Evolutionary conservation across 1,284 basidiomycete genomes (phyloP), one percentile per base, ranked within the genome.

Genomic region (Ustilago hordei): DNA sequence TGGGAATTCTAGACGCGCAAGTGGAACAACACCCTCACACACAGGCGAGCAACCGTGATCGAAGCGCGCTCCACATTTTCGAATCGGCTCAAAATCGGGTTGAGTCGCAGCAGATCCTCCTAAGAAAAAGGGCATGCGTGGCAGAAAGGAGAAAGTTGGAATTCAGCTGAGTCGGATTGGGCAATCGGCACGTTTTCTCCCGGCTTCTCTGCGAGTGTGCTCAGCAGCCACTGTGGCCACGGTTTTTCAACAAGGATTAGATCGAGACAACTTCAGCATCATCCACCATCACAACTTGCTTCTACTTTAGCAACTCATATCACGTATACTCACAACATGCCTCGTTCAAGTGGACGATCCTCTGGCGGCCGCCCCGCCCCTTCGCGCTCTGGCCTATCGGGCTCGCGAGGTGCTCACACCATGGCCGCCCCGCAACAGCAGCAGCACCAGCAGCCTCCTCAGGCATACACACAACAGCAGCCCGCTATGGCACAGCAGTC

Each of bases 381-480:
- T 15, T 60, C 75, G 17, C 82, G 83, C 62, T 71, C 80, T 4
- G 80, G 80, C 7, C 84, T 84, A 8, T 62, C 75, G 17, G 82
- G 83, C 58, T 71, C 80, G 41, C 81, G 84, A 28, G 82, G 84
- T 43, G 80, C 81, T 36, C 81, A 83, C 71, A 84, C 84, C 56
- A 85, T 84, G 81, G 80, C 83, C 39, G 67, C 81, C 15, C 67
- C 74, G 36, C 64, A 70, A 55, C 62, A 65, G 55, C 67, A 77
- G 56, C 64, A 68, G 13, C 60, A 61, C 28, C 76, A 59, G 55
- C 71, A 74, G 56, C 59, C 61, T n/a, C 58, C 71, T 32, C 61
- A 69, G 45, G 59, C 78, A 2, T 65, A 68, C 28, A 58, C 55
- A 31, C 75, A 79, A 66, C 69, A 68, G 39, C 67, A 64, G 12